Evolutionary conservation across 2,329 filamentous ascomycete genomes (phyloP).

Genomic region (Aureobasidium sp.): DNA sequence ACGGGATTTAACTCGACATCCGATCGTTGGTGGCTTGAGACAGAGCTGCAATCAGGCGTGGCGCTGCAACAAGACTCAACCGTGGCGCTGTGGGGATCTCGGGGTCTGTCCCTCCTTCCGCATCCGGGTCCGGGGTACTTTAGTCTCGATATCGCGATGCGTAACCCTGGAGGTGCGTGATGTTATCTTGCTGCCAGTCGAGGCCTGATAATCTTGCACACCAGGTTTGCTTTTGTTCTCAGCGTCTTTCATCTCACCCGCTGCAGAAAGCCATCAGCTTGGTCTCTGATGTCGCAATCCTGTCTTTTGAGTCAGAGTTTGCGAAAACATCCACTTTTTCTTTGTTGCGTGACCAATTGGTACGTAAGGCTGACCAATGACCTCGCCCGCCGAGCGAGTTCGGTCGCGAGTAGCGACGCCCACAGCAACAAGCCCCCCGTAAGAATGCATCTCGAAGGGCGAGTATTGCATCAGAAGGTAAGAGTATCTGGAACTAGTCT

Average conservation of each 20-base stretch:
- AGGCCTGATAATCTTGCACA: neutral
- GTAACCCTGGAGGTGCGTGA: neutral
- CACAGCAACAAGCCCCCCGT: neutral
- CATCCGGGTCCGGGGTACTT: constrained; percentile 6
- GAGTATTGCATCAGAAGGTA: neutral
- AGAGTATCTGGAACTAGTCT: neutral
- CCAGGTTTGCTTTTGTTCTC: neutral
- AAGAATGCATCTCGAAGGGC: neutral
- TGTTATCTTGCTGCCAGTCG: neutral
- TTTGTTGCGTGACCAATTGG: constrained; percentile 6
- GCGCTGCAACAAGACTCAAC: no score
- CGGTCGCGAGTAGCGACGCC: neutral
- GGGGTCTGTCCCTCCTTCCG: neutral
- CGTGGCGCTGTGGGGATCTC: neutral
- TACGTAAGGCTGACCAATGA: constrained; percentile 5
- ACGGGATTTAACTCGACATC: neutral
- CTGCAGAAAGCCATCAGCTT: neutral
- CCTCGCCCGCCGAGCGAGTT: neutral
- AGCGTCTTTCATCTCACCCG: neutral
- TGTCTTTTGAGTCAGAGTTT: constrained; percentile 5
- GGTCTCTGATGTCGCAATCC: neutral
- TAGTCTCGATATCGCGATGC: neutral
- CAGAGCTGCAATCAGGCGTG: neutral
- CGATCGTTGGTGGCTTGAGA: constrained; percentile 1
- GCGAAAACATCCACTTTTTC: neutral